phyloP scores from a whole-genome alignment of 345 rosid genomes.

The Acer negundo region DNA sequence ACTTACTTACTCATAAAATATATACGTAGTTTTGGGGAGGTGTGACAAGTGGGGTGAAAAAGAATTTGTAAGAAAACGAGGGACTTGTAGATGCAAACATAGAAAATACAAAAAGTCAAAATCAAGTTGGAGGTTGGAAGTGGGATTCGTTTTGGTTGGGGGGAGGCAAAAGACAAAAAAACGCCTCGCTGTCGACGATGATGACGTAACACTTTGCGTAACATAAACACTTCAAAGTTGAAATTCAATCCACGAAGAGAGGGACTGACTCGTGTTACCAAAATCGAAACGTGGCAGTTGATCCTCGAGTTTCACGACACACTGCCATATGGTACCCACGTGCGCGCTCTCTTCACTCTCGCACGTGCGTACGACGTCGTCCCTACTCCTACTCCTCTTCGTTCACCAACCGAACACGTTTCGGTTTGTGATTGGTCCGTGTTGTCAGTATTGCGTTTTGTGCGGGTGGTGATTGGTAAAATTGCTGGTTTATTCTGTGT shows the following conservation, averaged over 20 bases:
- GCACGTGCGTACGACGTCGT: not conserved
- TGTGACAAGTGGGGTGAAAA: not conserved
- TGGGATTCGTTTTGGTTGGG: conserved; percentile 26
- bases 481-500: not conserved
- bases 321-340: conserved; percentile 13
- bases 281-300: conserved; percentile 11
- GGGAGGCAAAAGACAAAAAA: conserved; percentile 21
- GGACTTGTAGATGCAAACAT: not conserved
- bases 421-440: not conserved
- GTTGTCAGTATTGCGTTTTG: not conserved
- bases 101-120: conserved; percentile 24
- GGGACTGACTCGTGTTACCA: not conserved
- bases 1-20: too few species aligned
- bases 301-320: conserved; percentile 8
- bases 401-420: not conserved
- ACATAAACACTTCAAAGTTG: not conserved
- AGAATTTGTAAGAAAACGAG: not conserved
- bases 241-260: not conserved
- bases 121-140: not conserved
- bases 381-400: too few species aligned
- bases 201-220: conserved; percentile 33
- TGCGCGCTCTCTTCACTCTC: conserved; percentile 11
- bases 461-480: not conserved
- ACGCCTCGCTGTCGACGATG: conserved; percentile 25
- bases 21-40: too few species aligned